Conservation (phyloP, 805 yeast species). For the Tetrapisispora namnaoensis region DNA sequence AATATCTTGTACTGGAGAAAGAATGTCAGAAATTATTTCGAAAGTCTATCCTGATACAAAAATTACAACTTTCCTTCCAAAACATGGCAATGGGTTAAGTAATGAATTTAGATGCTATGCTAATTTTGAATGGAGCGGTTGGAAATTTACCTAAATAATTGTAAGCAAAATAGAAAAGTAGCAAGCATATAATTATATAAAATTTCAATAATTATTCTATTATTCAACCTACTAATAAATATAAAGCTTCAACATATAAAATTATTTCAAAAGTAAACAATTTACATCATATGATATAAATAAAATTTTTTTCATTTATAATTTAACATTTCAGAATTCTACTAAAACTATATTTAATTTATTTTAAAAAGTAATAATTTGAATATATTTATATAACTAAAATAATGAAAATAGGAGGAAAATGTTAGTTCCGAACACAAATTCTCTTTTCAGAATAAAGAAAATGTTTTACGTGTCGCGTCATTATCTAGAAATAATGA, state of each 20-base stretch:
- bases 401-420: too few species aligned
- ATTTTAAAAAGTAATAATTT: too few species aligned
- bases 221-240: not conserved
- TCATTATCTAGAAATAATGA: too few species aligned
- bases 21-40: conserved; percentile 60
- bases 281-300: too few species aligned
- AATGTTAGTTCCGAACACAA: too few species aligned
- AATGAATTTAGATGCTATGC: conserved; percentile 87
- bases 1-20: conserved; percentile 81
- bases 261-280: too few species aligned
- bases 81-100: conserved; percentile 75
- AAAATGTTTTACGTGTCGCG: too few species aligned
- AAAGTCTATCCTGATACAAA: conserved; percentile 53
- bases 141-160: conserved; percentile 39
- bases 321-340: not conserved
- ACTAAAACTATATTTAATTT: too few species aligned
- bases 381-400: too few species aligned
- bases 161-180: not conserved
- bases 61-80: conserved; percentile 63
- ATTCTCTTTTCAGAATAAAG: too few species aligned
- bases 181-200: not conserved
- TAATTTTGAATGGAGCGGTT: conserved; percentile 53
- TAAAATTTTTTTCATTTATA: too few species aligned
- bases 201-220: not conserved
- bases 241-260: too few species aligned